A percentile compares a stretch with the other conserved stretches of the same genome.
phyloP scores from a whole-genome alignment of 768 basidiomycete species.

The Hericium alpestre region DNA sequence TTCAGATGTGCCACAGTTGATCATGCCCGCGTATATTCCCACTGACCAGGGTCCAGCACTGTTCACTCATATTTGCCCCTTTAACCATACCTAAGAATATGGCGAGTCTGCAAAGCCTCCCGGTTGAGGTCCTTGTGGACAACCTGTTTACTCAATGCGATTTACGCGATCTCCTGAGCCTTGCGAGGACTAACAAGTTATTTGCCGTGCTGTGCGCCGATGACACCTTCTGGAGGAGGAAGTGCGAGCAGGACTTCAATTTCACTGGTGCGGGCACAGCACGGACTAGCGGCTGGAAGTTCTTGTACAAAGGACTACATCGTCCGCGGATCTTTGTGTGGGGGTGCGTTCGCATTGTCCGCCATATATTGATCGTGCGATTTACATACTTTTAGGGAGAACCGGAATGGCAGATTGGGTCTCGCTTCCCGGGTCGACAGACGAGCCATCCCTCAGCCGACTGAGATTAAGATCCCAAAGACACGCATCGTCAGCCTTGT shows the following conservation, averaged over 20 bases:
- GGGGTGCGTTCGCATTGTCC: constrained; percentile 36
- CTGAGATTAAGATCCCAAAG: constrained; percentile 47
- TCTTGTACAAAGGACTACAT: constrained; percentile 62
- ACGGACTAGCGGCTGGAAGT: constrained; percentile 67
- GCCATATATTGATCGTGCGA: no score
- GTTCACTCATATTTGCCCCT: neutral
- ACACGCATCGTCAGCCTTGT: constrained; percentile 60
- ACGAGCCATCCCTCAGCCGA: constrained; percentile 52
- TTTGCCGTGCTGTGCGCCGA: constrained; percentile 55
- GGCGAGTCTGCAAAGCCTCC: constrained; percentile 40
- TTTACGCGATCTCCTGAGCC: constrained; percentile 41
- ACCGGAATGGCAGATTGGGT: constrained; percentile 45
- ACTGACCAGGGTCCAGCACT: no score
- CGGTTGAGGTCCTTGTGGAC: constrained; percentile 71
- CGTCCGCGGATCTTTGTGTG: constrained; percentile 42
- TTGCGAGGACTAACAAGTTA: constrained; percentile 54
- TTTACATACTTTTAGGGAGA: constrained; percentile 33
- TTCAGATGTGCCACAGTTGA: no score
- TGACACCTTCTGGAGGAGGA: constrained; percentile 72
- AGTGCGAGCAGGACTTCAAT: constrained; percentile 62
- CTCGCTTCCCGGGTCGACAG: constrained; percentile 22
- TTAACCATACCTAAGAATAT: constrained; percentile 17
- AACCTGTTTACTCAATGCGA: constrained; percentile 51
- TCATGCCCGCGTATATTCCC: no score
- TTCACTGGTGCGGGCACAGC: constrained; percentile 66